Evolutionary conservation across 768 basidiomycete genomes (phyloP).

Genomic region (Leucocoprinus leucothites): DNA sequence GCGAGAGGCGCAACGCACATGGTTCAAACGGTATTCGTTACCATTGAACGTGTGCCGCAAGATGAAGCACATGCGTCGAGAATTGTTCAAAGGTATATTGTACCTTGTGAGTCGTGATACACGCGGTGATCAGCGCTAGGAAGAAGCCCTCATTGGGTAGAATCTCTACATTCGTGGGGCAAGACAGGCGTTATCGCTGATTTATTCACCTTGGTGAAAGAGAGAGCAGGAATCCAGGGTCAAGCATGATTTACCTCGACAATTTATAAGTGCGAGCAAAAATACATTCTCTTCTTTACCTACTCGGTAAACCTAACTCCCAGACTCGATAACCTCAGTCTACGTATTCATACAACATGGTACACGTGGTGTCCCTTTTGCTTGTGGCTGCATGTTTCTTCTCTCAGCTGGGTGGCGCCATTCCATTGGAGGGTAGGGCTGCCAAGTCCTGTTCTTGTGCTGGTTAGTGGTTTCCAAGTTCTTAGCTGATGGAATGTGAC

Average conservation of each 20-base stretch:
- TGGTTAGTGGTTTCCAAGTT: neutral
- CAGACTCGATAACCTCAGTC: no score
- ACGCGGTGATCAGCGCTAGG: no score
- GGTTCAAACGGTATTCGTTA: neutral
- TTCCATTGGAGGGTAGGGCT: neutral
- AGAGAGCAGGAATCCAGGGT: neutral
- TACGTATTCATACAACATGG: no score
- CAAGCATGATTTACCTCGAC: neutral
- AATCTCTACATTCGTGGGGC: no score
- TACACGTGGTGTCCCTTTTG: neutral
- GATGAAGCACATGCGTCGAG: neutral
- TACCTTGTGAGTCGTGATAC: neutral
- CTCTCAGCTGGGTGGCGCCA: neutral
- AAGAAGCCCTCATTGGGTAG: neutral
- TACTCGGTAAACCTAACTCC: no score
- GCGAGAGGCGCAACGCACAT: neutral
- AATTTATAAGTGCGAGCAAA: neutral
- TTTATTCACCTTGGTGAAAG: no score
- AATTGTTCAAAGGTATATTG: neutral
- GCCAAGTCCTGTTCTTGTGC: conserved; percentile 3
- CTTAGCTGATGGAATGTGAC: no score
- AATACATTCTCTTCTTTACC: no score
- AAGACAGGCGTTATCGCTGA: no score
- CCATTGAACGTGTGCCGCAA: neutral
- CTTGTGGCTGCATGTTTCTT: neutral